A percentile compares a stretch with the other conserved stretches of the same genome.
phyloP scores from a whole-genome alignment of 2,329 filamentous ascomycete species.

The Chrysoporthe austroafricana region DNA sequence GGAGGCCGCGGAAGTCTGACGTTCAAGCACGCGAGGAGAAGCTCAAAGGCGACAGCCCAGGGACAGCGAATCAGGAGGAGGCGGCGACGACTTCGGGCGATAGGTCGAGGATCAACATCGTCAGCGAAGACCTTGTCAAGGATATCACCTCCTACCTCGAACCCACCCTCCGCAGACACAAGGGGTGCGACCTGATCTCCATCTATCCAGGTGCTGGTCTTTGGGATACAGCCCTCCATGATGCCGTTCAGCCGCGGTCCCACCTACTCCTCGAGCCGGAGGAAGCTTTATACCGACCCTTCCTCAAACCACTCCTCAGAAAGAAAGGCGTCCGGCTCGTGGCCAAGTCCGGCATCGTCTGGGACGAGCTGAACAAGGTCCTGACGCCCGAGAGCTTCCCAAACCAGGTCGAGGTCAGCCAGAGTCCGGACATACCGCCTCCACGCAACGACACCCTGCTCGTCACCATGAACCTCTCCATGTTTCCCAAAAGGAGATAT shows the following conservation, averaged over 20 bases:
- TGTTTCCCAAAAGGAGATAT: conserved; percentile 54
- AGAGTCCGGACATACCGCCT: conserved; percentile 37
- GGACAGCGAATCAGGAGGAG: background rate
- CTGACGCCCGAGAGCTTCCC: conserved; percentile 56
- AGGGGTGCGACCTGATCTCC: conserved; percentile 84
- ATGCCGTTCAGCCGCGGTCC: conserved; percentile 73
- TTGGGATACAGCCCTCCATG: conserved; percentile 78
- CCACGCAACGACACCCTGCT: conserved; percentile 73
- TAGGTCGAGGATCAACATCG: conserved; percentile 54
- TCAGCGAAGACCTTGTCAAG: conserved; percentile 53
- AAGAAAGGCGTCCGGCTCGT: conserved; percentile 54
- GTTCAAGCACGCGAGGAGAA: background rate
- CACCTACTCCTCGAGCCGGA: conserved; percentile 85
- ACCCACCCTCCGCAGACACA: conserved; percentile 68
- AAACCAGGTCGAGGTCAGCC: conserved; percentile 54
- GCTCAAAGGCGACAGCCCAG: background rate
- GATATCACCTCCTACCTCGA: conserved; percentile 73
- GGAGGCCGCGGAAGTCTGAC: conserved; percentile 3
- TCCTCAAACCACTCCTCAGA: conserved; percentile 62
- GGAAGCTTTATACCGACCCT: conserved; percentile 57
- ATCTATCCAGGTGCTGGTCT: conserved; percentile 80
- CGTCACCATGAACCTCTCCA: conserved; percentile 69
- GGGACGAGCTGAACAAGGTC: conserved; percentile 60
- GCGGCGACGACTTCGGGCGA: conserved; percentile 36
- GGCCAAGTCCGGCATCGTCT: conserved; percentile 61